Conservation (phyloP, 192 early-diverging fungal genomes). For the Coemansia guatemalensis region DNA sequence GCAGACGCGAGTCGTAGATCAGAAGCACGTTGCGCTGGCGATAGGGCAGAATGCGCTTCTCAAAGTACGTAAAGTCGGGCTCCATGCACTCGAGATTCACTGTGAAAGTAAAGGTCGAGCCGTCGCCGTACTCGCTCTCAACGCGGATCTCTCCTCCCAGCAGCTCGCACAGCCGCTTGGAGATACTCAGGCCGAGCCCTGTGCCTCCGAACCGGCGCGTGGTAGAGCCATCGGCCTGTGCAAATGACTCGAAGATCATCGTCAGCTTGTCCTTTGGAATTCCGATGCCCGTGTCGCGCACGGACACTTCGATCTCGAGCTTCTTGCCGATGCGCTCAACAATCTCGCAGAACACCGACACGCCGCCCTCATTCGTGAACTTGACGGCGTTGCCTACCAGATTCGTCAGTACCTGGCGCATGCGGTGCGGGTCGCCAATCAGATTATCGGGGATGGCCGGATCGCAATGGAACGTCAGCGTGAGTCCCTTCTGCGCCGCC, state of each 20-base stretch:
- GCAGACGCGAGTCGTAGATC: constrained; percentile 58
- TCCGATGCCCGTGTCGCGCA: constrained; percentile 83
- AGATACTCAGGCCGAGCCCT: constrained; percentile 83
- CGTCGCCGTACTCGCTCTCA: constrained; percentile 67
- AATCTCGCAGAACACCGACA: constrained; percentile 60
- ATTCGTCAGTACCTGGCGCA: constrained; percentile 81
- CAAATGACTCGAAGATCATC: constrained; percentile 79
- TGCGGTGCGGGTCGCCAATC: constrained; percentile 71
- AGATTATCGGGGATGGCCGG: constrained; percentile 67
- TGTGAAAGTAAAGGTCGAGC: constrained; percentile 79
- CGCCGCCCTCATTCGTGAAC: constrained; percentile 75
- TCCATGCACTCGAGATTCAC: constrained; percentile 54
- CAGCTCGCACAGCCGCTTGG: constrained; percentile 70
- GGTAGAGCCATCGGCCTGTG: constrained; percentile 80
- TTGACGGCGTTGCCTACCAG: constrained; percentile 84
- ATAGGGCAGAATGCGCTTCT: constrained; percentile 58
- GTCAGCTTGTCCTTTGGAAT: constrained; percentile 75
- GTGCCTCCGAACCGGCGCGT: constrained; percentile 86
- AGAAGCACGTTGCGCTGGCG: constrained; percentile 66
- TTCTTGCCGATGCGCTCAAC: constrained; percentile 27
- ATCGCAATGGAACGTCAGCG: constrained; percentile 67
- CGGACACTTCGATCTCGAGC: constrained; percentile 65
- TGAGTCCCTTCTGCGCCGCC: constrained; percentile 71
- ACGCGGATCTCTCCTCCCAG: constrained; percentile 82
- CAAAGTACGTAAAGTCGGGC: constrained; percentile 36